Percentiles rank a stretch among this genome's conserved stretches.
Conservation (phyloP, 2,329 filamentous ascomycete genomes). For the Albophoma yamanashiensis region DNA sequence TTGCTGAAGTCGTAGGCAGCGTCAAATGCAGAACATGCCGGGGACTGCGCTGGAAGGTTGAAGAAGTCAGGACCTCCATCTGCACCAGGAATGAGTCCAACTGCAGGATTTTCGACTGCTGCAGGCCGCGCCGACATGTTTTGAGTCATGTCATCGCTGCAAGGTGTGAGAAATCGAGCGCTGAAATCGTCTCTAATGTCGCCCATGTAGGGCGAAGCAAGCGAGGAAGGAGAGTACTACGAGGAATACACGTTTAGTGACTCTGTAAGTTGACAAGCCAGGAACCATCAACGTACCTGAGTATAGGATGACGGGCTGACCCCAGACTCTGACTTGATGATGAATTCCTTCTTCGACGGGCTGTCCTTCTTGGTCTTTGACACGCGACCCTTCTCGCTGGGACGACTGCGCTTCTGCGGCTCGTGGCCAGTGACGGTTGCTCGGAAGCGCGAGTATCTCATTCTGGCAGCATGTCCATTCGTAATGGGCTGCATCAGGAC, state of each 20-base stretch:
- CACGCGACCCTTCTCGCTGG: slow-evolving; percentile 30
- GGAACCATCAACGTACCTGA: slow-evolving; percentile 13
- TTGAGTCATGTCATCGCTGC: slow-evolving; percentile 37
- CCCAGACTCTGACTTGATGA: slow-evolving; percentile 28
- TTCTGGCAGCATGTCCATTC: slow-evolving; percentile 50
- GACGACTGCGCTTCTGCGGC: slow-evolving; percentile 35
- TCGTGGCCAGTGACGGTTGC: slow-evolving; percentile 34
- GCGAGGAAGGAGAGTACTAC: slow-evolving; percentile 27
- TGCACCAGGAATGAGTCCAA: slow-evolving; percentile 4
- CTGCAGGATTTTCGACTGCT: slow-evolving; percentile 13
- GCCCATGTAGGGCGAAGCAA: slow-evolving; percentile 22
- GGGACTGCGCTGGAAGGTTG: slow-evolving; percentile 9
- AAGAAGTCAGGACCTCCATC: slow-evolving; percentile 17
- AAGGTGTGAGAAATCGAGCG: slow-evolving; percentile 39
- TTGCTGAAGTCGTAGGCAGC: slow-evolving; percentile 26
- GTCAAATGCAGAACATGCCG: slow-evolving; percentile 23
- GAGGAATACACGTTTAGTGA: slow-evolving; percentile 13
- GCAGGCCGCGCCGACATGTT: slow-evolving; percentile 15
- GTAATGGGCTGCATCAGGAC: slow-evolving; percentile 42
- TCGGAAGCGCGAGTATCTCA: slow-evolving; percentile 46
- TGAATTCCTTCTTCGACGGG: slow-evolving; percentile 19
- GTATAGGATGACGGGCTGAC: slow-evolving; percentile 16
- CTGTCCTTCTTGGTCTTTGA: slow-evolving; percentile 32
- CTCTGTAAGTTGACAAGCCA: background rate
- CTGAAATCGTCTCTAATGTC: slow-evolving; percentile 24